A percentile compares a stretch with the other conserved stretches of the same genome.
phyloP scores from a whole-genome alignment of 345 rosid genomes.

The Hypericum perforatum region DNA sequence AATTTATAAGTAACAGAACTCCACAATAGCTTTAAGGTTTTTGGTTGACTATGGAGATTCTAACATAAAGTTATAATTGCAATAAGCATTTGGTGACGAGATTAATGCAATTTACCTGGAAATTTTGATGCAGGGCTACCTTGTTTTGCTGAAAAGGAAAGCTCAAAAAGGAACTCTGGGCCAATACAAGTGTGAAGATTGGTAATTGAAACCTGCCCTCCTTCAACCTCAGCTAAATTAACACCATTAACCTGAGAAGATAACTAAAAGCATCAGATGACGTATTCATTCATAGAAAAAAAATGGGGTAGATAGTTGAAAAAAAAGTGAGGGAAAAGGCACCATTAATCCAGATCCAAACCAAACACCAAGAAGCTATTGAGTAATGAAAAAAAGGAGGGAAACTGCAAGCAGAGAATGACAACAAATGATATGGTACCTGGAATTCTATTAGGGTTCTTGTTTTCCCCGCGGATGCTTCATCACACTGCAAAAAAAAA shows the following conservation, averaged over 20 bases:
- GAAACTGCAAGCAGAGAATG: background rate
- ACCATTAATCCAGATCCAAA: too few species aligned
- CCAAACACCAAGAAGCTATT: background rate
- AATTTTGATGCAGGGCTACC: constrained; percentile 7
- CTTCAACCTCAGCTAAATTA: constrained; percentile 50
- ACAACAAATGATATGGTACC: constrained; percentile 22
- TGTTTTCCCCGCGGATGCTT: constrained; percentile 42
- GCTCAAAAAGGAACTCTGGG: constrained; percentile 39
- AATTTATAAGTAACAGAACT: too few species aligned
- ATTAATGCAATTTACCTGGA: constrained; percentile 10
- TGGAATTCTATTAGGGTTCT: constrained; percentile 45
- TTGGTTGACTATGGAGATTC: too few species aligned
- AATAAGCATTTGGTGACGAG: too few species aligned
- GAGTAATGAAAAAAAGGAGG: background rate
- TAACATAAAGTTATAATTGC: too few species aligned
- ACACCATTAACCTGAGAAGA: constrained; percentile 44
- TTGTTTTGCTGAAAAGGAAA: constrained; percentile 24
- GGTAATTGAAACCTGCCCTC: constrained; percentile 55
- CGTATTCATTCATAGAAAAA: constrained; percentile 4
- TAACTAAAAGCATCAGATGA: background rate
- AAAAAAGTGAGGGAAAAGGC: too few species aligned
- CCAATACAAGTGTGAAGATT: constrained; percentile 61
- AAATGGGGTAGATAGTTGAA: background rate
- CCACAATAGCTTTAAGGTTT: too few species aligned
- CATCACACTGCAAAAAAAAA: constrained; percentile 49